Evolutionary conservation across 2,329 filamentous ascomycete species (phyloP).

Genomic region (Paraphoma sp.): DNA sequence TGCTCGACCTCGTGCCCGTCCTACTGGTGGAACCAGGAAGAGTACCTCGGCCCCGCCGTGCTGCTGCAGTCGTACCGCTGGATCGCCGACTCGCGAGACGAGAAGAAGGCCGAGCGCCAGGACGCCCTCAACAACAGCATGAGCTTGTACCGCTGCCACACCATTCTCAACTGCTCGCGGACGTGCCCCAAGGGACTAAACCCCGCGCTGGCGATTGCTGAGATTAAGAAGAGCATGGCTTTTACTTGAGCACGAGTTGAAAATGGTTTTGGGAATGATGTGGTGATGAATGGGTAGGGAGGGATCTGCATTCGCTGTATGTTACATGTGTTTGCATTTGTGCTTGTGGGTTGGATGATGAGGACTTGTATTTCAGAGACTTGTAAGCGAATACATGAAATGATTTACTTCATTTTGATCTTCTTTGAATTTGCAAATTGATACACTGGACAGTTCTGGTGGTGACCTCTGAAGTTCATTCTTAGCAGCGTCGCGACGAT

Average conservation of each 20-base stretch:
- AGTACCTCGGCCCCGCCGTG: slow-evolving; percentile 96
- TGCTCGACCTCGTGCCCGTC: slow-evolving; percentile 99
- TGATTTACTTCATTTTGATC: neutral
- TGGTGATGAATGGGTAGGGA: no score
- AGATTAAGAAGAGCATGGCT: slow-evolving; percentile 98
- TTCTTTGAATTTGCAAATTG: neutral
- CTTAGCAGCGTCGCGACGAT: no score
- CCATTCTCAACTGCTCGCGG: slow-evolving; percentile 97
- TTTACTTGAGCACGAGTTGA: slow-evolving; percentile 40
- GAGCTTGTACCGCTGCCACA: slow-evolving; percentile 98
- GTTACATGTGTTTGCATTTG: neutral
- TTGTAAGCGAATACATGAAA: neutral
- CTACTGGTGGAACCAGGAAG: slow-evolving; percentile 99
- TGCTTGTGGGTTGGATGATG: neutral
- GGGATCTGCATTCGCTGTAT: neutral
- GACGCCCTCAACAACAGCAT: slow-evolving; percentile 96
- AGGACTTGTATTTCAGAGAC: neutral
- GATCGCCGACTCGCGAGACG: slow-evolving; percentile 93
- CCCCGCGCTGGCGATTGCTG: slow-evolving; percentile 90
- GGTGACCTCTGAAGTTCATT: no score
- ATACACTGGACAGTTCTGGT: no score
- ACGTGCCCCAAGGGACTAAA: slow-evolving; percentile 99
- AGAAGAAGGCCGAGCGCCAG: slow-evolving; percentile 87
- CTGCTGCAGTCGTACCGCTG: slow-evolving; percentile 98
- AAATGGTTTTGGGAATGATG: no score